Evolutionary conservation across 805 yeast species (phyloP).

Genomic region (Cephaloascus fragrans): DNA sequence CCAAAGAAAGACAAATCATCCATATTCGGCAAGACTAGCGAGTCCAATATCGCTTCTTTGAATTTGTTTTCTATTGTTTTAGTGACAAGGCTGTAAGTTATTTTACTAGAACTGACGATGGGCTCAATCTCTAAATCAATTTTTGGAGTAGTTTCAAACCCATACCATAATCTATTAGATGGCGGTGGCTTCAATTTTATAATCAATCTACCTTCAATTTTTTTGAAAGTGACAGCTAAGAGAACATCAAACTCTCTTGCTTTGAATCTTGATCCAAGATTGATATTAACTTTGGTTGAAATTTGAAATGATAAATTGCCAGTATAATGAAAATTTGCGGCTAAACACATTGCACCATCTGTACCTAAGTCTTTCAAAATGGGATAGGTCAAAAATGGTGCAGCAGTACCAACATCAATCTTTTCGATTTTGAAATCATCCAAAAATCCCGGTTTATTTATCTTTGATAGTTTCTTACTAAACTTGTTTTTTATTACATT

Average conservation of each 20-base stretch:
- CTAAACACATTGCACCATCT: conserved; percentile 64
- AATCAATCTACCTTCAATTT: conserved; percentile 64
- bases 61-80: conserved; percentile 70
- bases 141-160: conserved; percentile 71
- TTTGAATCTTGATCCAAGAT: conserved; percentile 65
- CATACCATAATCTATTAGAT: conserved; percentile 83
- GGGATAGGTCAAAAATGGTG: conserved; percentile 75
- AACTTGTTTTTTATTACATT: conserved; percentile 48
- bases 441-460: conserved; percentile 79
- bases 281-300: conserved; percentile 70
- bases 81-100: conserved; percentile 71
- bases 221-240: conserved; percentile 57
- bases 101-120: conserved; percentile 74
- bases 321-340: conserved; percentile 52
- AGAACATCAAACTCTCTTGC: conserved; percentile 69
- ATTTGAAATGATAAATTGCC: conserved; percentile 74
- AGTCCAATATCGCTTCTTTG: conserved; percentile 67
- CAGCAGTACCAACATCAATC: conserved; percentile 67
- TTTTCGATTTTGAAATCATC: conserved; percentile 71
- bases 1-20: conserved; percentile 74
- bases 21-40: conserved; percentile 79
- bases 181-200: conserved; percentile 82
- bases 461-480: conserved; percentile 63
- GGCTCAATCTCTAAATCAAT: conserved; percentile 79
- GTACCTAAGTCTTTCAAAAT: conserved; percentile 60